Evolutionary conservation across 768 basidiomycete genomes (phyloP).

Genomic region (Russula brevipes): DNA sequence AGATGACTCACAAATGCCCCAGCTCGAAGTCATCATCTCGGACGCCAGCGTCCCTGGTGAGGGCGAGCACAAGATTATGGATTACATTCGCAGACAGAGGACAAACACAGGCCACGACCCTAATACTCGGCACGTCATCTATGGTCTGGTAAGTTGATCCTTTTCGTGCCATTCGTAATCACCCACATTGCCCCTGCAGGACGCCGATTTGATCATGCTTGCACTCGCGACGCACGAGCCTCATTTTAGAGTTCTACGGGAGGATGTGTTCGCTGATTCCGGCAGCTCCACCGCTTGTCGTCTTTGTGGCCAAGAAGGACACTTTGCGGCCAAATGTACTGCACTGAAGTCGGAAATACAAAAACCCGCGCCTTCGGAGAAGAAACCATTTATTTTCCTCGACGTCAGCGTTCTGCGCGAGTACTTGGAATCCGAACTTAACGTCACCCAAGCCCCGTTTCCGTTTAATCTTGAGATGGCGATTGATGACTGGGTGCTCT

Average conservation of each 20-base stretch:
- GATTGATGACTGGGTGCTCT: conserved; percentile 98
- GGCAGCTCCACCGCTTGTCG: conserved; percentile 74
- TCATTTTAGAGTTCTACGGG: conserved; percentile 93
- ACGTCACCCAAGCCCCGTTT: conserved; percentile 70
- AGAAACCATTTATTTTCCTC: conserved; percentile 99
- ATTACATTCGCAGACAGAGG: conserved; percentile 89
- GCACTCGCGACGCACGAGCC: conserved; percentile 97
- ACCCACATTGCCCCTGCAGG: conserved; percentile 44
- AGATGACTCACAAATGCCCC: neutral
- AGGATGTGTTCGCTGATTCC: conserved; percentile 93
- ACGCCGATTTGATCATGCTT: conserved; percentile 99
- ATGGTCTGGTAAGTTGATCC: conserved; percentile 69
- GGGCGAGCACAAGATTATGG: conserved; percentile 99
- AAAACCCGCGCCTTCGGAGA: conserved; percentile 59
- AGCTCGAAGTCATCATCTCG: conserved; percentile 96
- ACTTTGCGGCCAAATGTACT: conserved; percentile 93
- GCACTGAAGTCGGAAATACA: conserved; percentile 64
- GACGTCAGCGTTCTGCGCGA: conserved; percentile 94
- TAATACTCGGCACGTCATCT: conserved; percentile 95
- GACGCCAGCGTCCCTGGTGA: conserved; percentile 97
- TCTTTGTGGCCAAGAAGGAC: conserved; percentile 91
- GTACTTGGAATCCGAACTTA: conserved; percentile 95
- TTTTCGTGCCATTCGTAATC: neutral
- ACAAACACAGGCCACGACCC: conserved; percentile 85
- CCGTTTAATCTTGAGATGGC: conserved; percentile 93